phyloP scores from a whole-genome alignment of 1,139 yeast genomes.

The Lodderomyces jiufengensis region DNA sequence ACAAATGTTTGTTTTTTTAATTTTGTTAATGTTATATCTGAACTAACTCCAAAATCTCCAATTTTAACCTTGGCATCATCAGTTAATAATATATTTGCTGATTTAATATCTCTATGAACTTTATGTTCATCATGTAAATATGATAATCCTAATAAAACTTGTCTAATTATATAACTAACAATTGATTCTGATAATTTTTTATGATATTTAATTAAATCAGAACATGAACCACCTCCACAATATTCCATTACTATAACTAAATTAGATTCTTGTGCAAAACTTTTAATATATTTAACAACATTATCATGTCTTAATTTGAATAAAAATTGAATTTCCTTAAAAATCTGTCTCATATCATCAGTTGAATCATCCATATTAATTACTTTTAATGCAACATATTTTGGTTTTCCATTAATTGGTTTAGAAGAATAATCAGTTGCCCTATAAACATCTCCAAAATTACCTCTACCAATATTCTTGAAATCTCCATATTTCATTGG shows the following conservation, averaged over 20 bases:
- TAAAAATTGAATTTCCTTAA: constrained; percentile 74
- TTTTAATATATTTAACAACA: constrained; percentile 62
- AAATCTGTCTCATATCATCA: constrained; percentile 60
- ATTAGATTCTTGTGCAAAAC: constrained; percentile 57
- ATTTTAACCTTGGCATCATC: constrained; percentile 60
- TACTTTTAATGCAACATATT: constrained; percentile 63
- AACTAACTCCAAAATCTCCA: constrained; percentile 88
- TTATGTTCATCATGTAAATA: constrained; percentile 70
- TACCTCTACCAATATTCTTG: constrained; percentile 75
- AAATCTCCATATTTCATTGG: constrained; percentile 33
- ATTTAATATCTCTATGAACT: constrained; percentile 83
- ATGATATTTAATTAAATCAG: constrained; percentile 59
- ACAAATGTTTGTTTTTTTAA: constrained; percentile 69
- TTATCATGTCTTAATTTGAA: constrained; percentile 60
- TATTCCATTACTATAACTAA: constrained; percentile 92
- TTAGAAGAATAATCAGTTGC: constrained; percentile 36
- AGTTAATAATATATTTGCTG: constrained; percentile 75
- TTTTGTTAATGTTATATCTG: constrained; percentile 63
- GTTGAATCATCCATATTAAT: constrained; percentile 70
- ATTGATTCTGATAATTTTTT: constrained; percentile 54
- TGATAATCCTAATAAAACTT: constrained; percentile 59
- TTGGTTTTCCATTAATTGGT: constrained; percentile 15
- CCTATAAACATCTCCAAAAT: constrained; percentile 81
- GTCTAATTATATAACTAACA: constrained; percentile 56
- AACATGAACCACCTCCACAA: constrained; percentile 90